phyloP scores from a whole-genome alignment of 2,329 filamentous ascomycete genomes.

The Penicillium sp. region DNA sequence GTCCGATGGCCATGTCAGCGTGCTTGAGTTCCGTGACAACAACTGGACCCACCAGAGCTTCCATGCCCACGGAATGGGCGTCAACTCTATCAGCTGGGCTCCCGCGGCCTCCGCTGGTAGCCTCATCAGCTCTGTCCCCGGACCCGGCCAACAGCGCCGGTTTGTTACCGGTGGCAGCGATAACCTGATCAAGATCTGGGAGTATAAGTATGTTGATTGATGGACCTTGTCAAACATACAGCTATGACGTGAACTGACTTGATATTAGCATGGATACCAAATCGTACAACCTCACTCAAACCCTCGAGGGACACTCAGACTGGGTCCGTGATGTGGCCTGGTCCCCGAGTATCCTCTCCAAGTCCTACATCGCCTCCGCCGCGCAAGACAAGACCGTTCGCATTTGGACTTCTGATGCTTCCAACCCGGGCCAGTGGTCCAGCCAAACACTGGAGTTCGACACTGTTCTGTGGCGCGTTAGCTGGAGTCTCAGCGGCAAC shows the following conservation, averaged over 20 bases:
- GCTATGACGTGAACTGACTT: conserved; percentile 2
- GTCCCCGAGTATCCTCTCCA: conserved; percentile 91
- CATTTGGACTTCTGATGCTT: conserved; percentile 83
- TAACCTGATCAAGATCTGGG: conserved; percentile 91
- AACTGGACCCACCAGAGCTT: conserved; percentile 87
- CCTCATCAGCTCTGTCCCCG: conserved; percentile 70
- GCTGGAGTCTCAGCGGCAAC: conserved; percentile 96
- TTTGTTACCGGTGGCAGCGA: conserved; percentile 96
- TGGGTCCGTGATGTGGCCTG: conserved; percentile 98
- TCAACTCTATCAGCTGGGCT: conserved; percentile 95
- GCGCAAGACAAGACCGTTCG: conserved; percentile 96
- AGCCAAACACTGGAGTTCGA: conserved; percentile 85
- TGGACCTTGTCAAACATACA: not conserved
- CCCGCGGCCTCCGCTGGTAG: conserved; percentile 80
- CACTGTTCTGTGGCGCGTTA: conserved; percentile 88
- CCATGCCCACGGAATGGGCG: conserved; percentile 86
- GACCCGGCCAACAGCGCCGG: conserved; percentile 65
- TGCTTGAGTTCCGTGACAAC: conserved; percentile 96
- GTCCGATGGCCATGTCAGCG: conserved; percentile 87
- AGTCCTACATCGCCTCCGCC: conserved; percentile 93
- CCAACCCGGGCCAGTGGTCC: conserved; percentile 71
- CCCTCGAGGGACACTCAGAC: conserved; percentile 79
- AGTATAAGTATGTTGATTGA: conserved; percentile 58
- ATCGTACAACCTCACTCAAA: conserved; percentile 52
- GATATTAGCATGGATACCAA: conserved; percentile 48